Evolutionary conservation across 805 yeast genomes (phyloP), one percentile per base, ranked within the genome.

Genomic region (Candida patagonica): DNA sequence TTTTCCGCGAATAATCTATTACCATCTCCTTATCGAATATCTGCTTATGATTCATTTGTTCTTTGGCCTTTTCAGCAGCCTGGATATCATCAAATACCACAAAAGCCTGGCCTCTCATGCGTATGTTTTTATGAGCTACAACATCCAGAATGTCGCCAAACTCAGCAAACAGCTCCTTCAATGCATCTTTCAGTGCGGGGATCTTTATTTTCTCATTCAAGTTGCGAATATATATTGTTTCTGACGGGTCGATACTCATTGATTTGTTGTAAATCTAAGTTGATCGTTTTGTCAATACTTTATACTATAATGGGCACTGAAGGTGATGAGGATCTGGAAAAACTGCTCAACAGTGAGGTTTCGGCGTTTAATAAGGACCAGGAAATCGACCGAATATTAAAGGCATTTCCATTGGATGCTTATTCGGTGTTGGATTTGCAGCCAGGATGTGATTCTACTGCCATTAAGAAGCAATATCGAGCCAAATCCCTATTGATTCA

Each of bases 71-170:
- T 3, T 54, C 42, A 1, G 87, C 77, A 4, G 62, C 57, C 2
- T 63, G 62, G 1, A 51, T 50, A 15, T 56, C 52, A 3, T 61
- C 66, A 38, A 77, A 74, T 0, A 83, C 73, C 5, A 85, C 67
- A 56, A 83, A 85, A 1, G 94, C 95, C 57, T 85, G 95, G 2
- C 95, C 95, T 42, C 79, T 70, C 71, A 80, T 67, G 45, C 66
- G 70, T n/a, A 83, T 51, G 48, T 75, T 78, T 43, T 70, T 71
- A 42, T 74, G 76, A 1, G 84, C 74, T 2, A 71, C 63, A 9
- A 84, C 59, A 23, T 69, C 71, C 12, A 67, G 41, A 1, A 80
- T 60, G 1, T 63, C 63, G 0, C 80, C 78, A 51, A 62, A 71
- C 13, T 63, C 54, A 3, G 51, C 50, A 42, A 78, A 78, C 1